phyloP scores from a whole-genome alignment of 371 early-diverging fungal genomes.

The Rhizopus sp. region DNA sequence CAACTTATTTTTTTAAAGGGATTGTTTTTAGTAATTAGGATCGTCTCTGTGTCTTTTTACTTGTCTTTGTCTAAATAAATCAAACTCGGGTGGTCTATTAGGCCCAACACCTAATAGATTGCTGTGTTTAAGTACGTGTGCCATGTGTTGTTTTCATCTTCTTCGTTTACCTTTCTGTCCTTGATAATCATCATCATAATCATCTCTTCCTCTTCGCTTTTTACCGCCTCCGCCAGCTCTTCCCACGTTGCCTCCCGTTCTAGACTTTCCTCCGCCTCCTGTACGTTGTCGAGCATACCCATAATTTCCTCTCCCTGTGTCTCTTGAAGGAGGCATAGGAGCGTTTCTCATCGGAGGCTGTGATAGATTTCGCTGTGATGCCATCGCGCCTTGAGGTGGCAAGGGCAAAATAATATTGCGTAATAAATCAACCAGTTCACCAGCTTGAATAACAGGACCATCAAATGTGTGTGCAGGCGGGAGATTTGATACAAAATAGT shows the following conservation, averaged over 20 bases:
- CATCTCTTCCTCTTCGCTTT: conserved; percentile 49
- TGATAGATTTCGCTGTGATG: conserved; percentile 1
- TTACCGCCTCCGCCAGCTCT: conserved; percentile 28
- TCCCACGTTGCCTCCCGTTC: conserved; percentile 1
- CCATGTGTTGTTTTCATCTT: neutral
- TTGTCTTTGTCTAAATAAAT: conserved; percentile 62
- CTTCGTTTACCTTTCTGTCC: conserved; percentile 40
- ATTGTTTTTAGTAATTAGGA: conserved; percentile 29
- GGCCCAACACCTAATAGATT: conserved; percentile 47
- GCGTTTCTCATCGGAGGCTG: conserved; percentile 17
- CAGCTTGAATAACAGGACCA: conserved; percentile 52
- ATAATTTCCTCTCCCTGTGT: conserved; percentile 16
- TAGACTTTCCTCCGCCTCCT: conserved; percentile 2
- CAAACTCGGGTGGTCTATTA: conserved; percentile 66
- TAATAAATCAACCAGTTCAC: conserved; percentile 56
- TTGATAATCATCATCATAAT: conserved; percentile 55
- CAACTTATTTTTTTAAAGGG: conserved; percentile 4
- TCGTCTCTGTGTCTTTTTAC: conserved; percentile 56
- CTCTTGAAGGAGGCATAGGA: conserved; percentile 26
- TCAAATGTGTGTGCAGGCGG: conserved; percentile 56
- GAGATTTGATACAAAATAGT: conserved; percentile 56
- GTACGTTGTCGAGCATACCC: conserved; percentile 29
- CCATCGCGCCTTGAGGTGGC: conserved; percentile 28
- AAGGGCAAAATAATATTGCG: conserved; percentile 47
- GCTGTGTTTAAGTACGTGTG: neutral